Base-by-base conservation (phyloP, 23 red algal genomes). In the Agarophyton chilense region DNA sequence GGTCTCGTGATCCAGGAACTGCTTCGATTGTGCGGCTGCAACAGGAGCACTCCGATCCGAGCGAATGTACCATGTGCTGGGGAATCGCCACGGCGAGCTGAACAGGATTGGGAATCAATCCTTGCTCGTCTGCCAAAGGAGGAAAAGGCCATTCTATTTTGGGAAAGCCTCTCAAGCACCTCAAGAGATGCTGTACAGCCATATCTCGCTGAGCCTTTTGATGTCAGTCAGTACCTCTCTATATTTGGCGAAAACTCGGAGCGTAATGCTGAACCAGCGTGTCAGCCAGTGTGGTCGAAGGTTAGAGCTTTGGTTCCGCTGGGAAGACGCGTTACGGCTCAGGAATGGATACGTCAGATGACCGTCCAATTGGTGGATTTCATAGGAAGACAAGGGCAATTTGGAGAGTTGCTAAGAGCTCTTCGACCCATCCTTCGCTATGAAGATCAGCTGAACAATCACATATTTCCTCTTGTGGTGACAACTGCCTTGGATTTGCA, bases 1-100 rank as follows among this genome's bases (percentile, higher is more conserved):
- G 96, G 96, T 34, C 88, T 90, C 13, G 92, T 91, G 13, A 93
- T 98, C 52, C 96, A 98, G 72, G 96, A 98, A 79, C 38, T 95
- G 1, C 78, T 98, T 19, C 93, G 96, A n/a, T 46, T 95, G 7
- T 83, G 68, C 24, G 92, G 82, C 7, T 95, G 92, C 72, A 89
- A 61, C 1, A 53, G 40, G 36, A 65, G 45, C 32, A 95, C 92
- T n/a, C 57, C 78, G 52, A 39, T 72, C 16, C 29, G 21, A 29
- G 71, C 81, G n/a, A 68, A 45, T 18, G 50, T n/a, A 41, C 26
- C 85, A 1, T 7, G 16, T n/a, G n/a, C 19, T 39, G 49, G 21
- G 5, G 38, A 58, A 26, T 36, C 47, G 2, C 28, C 73, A 44
- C 40, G 9, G 6, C 26, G 52, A 38, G 33, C 41, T 64, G 43